phyloP scores from a whole-genome alignment of 129 eudicot genomes.

The Chrysanthemum seticuspe region DNA sequence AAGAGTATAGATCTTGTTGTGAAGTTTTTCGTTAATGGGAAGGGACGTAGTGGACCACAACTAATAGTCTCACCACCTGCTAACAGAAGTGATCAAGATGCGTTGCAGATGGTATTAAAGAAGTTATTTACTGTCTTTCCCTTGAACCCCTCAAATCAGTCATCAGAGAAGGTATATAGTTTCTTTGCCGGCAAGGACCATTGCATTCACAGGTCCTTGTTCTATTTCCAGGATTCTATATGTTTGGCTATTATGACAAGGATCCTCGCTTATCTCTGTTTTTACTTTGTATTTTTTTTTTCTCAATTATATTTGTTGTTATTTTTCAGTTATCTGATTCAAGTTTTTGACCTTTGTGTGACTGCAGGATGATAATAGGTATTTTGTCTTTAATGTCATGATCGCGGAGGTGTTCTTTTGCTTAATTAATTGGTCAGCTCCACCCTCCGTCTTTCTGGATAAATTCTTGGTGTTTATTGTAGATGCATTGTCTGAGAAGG shows the following conservation, averaged over 20 bases:
- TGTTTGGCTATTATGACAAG: background rate
- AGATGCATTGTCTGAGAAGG: constrained; percentile 56
- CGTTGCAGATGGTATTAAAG: constrained; percentile 42
- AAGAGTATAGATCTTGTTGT: constrained; percentile 62
- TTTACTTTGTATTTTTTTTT: constrained; percentile 6
- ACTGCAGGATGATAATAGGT: constrained; percentile 72
- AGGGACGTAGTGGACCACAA: constrained; percentile 21
- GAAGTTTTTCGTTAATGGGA: constrained; percentile 48
- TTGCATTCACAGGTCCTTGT: background rate
- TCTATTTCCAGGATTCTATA: background rate
- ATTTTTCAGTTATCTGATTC: constrained; percentile 17
- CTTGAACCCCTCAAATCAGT: constrained; percentile 42
- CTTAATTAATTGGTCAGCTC: constrained; percentile 46
- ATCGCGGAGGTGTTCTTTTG: constrained; percentile 62
- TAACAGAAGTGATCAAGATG: constrained; percentile 29
- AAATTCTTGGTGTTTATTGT: constrained; percentile 69
- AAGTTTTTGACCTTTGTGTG: constrained; percentile 3
- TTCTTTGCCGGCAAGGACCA: background rate
- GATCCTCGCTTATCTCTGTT: background rate
- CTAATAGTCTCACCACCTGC: constrained; percentile 19
- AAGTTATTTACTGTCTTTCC: constrained; percentile 78
- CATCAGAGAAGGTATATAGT: constrained; percentile 59
- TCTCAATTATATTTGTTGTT: background rate
- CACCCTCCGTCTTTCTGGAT: constrained; percentile 52
- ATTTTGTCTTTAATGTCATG: constrained; percentile 56